Base-by-base conservation (phyloP, 2,329 filamentous ascomycete genomes). In the Neofusicoccum laricinum region DNA sequence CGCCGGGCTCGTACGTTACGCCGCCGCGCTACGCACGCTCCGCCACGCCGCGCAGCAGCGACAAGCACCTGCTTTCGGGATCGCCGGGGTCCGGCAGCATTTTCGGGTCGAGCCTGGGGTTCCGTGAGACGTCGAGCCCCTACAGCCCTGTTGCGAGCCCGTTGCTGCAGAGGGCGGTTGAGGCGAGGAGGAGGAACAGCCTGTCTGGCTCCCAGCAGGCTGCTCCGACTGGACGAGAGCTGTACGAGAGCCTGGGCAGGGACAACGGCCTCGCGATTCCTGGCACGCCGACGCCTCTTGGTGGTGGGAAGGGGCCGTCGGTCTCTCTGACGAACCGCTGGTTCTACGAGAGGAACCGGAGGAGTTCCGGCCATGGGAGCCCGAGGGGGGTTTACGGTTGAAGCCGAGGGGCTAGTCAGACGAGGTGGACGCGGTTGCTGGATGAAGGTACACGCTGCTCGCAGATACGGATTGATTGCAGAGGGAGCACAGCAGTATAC, bases 301-400 rank as follows among this genome's bases (percentile, higher is more conserved):
- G 5, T 83, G 10, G 70, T 70, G 72, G 68, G 2, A 74, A 75
- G 79, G 85, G 87, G 64, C 88, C 89, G 46, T 93, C 87, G 68
- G 87, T 96, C 61, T 88, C 88, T 0, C 73, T 97, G 73, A 97
- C 94, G 77, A 97, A 88, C 80, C 96, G 95, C 79, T 98, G 94
- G 94, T 78, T 97, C 66, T 98, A 97, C 73, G 92, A 97, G 77
- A 91, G 88, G 78, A 90, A 90, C 17, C 73, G 71, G 81, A 88
- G 74, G 75, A 87, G 74, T 79, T 51, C 49, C 25, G 49, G 61
- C 14, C 49, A 53, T 38, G 40, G 48, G 2, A 64, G 62, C 14
- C 55, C 62, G 11, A 45, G 62, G 21, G 59, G 50, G 32, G 43
- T 49, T 3, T 64, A 64, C 12, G 51, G 38, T 3, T 58, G 41